These are phyloP conservation scores for Rhamnella rubrinervis DNA, from an alignment of 331 rosid species.

Conservation along the genomic window DNA sequence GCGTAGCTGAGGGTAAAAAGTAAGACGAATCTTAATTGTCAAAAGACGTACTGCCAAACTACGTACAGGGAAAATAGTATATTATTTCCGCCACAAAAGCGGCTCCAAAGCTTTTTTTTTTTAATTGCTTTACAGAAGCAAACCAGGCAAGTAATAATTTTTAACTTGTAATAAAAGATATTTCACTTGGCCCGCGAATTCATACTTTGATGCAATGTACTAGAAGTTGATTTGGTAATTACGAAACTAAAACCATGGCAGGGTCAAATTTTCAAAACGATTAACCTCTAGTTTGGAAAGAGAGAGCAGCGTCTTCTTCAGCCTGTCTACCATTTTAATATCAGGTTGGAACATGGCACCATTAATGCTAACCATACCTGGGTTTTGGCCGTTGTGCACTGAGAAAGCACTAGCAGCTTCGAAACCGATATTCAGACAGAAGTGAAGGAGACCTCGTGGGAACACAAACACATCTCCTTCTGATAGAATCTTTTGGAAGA, in stretches of 20 bases:
- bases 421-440: slow-evolving; percentile 42
- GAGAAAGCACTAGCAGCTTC: slow-evolving; percentile 50
- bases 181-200: too few relatives aligned
- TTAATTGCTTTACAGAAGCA: too few relatives aligned
- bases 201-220: too few relatives aligned
- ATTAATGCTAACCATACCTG: slow-evolving; percentile 45
- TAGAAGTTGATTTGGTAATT: too few relatives aligned
- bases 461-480: slow-evolving; percentile 72
- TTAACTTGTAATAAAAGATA: too few relatives aligned
- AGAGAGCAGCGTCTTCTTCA: slow-evolving; percentile 31
- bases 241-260: neutral
- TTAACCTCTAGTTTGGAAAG: slow-evolving; percentile 1
- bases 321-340: slow-evolving; percentile 30
- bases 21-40: too few relatives aligned
- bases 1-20: too few relatives aligned
- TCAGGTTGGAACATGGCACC: slow-evolving; percentile 31
- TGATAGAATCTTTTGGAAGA: slow-evolving; percentile 37
- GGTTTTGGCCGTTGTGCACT: slow-evolving; percentile 69
- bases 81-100: too few relatives aligned
- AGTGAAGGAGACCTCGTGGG: slow-evolving; percentile 77
- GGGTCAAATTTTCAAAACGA: neutral
- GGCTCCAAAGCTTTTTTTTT: too few relatives aligned
- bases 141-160: too few relatives aligned
- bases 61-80: too few relatives aligned
- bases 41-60: too few relatives aligned